Evolutionary conservation across 1,284 basidiomycete species (phyloP).

Genomic region (Hymenochaete sp.): DNA sequence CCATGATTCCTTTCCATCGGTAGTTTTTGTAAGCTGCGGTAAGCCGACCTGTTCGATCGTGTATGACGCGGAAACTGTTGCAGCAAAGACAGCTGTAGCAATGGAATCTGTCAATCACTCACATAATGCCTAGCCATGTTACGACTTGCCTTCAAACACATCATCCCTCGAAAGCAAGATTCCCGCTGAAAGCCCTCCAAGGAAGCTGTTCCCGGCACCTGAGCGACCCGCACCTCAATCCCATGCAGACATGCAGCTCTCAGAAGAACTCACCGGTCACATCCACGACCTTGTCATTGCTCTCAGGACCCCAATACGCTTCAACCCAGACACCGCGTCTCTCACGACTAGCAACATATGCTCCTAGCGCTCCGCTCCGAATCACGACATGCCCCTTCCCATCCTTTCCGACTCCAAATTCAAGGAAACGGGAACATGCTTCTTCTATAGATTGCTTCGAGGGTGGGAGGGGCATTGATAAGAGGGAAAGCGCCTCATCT

Average conservation of each 20-base stretch:
- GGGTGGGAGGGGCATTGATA: slow-evolving; percentile 44
- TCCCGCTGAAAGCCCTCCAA: slow-evolving; percentile 78
- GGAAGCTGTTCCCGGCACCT: slow-evolving; percentile 85
- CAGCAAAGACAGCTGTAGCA: slow-evolving; percentile 56
- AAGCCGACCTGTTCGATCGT: slow-evolving; percentile 77
- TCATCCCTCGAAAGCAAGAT: slow-evolving; percentile 49
- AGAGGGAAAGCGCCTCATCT: slow-evolving; percentile 59
- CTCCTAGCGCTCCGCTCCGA: slow-evolving; percentile 69
- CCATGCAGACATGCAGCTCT: not conserved
- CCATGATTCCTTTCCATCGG: slow-evolving; percentile 43
- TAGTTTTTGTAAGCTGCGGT: slow-evolving; percentile 35
- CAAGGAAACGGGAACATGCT: slow-evolving; percentile 51
- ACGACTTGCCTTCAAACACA: slow-evolving; percentile 50
- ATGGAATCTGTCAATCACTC: too few species aligned
- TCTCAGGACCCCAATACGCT: slow-evolving; percentile 60
- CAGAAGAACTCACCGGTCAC: slow-evolving; percentile 59
- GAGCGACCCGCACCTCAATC: too few species aligned
- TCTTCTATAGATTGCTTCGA: slow-evolving; percentile 47
- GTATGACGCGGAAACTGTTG: slow-evolving; percentile 73
- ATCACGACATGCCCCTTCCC: slow-evolving; percentile 59
- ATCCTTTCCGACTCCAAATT: slow-evolving; percentile 43
- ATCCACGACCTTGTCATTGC: slow-evolving; percentile 55
- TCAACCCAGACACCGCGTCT: slow-evolving; percentile 57
- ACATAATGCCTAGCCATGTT: slow-evolving; percentile 3
- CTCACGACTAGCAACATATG: slow-evolving; percentile 48